Percentiles rank a stretch among this genome's conserved stretches.
These are phyloP conservation scores for Allantophomopsis cytisporea DNA, from an alignment of 2,329 filamentous ascomycete species.

Conservation along the genomic window DNA sequence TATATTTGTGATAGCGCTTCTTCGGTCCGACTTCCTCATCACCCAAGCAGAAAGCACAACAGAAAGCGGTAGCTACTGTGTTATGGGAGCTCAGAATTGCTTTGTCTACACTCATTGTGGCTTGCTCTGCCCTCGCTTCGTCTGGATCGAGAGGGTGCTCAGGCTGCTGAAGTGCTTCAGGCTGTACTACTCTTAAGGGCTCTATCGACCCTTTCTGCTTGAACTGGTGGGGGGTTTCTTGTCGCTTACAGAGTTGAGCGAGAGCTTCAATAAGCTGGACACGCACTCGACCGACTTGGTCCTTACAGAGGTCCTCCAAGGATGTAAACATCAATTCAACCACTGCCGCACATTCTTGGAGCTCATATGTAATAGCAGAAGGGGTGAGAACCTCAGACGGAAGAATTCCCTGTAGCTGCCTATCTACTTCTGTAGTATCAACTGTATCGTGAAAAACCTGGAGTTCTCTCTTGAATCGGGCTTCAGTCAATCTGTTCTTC, in stretches of 20 bases:
- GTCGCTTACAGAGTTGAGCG: slow-evolving; percentile 6
- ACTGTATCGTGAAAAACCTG: slow-evolving; percentile 10
- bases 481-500: slow-evolving; percentile 6
- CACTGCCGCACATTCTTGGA: slow-evolving; percentile 10
- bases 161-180: neutral
- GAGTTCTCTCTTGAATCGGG: slow-evolving; percentile 8
- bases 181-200: neutral
- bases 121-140: neutral
- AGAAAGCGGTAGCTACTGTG: neutral
- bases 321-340: slow-evolving; percentile 10
- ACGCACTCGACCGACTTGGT: slow-evolving; percentile 8
- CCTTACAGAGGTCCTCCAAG: slow-evolving; percentile 5
- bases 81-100: neutral
- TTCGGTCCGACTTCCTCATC: slow-evolving; percentile 3
- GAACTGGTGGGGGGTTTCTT: slow-evolving; percentile 8
- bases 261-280: slow-evolving; percentile 8
- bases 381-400: slow-evolving; percentile 8
- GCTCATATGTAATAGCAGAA: slow-evolving; percentile 10
- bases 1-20: slow-evolving; percentile 2
- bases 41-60: slow-evolving; percentile 3
- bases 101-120: neutral
- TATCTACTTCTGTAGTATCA: slow-evolving; percentile 8
- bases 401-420: slow-evolving; percentile 9
- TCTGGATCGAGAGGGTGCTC: neutral
- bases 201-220: slow-evolving; percentile 3